Base-by-base conservation (phyloP, 805 yeast genomes). In the Wickerhamiella sergipiensis region DNA sequence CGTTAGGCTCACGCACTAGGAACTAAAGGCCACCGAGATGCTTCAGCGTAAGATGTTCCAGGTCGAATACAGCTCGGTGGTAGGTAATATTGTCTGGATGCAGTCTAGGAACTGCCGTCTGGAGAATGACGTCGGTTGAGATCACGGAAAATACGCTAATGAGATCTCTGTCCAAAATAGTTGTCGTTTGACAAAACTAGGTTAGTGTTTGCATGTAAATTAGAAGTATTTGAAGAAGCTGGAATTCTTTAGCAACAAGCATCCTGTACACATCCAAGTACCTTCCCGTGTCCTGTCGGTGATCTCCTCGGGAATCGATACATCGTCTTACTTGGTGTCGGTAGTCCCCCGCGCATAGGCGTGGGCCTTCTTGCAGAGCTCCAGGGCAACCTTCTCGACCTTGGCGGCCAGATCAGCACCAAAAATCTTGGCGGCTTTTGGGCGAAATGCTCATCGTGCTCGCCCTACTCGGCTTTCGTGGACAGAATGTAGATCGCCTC, bases 381-480 rank as follows among this genome's bases (percentile, higher is more conserved):
- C 75, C 52, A 92, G 71, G 1, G 97, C 90, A 46, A 78, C 72
- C 12, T 68, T 60, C 40, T 80, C 89, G 45, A 92, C 71, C 65
- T 78, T 72, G 46, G 73, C 77, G 53, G 87, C 79, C 47, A 87
- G 67, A 17, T 85, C 88, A 12, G 64, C 67, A 21, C 95, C 95
- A 18, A 92, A 80, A 44, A 92, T 74, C 57, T 78, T 71, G 24
- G 80, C 84, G 18, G 97, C 98, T 66, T 81, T 79, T 89, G 7
- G 92, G 84, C 6, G 92, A 82, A 55, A 92, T 92, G 69, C 92
- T 90, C 97, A 67, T 92, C 98, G 64, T 92, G 98, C 63, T 85
- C 89, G 48, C 98, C 98, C 65, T 83, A 95, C 59, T 90, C 98
- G 22, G 98, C 98, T 67, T 92, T 92, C 24, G 98, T 92, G 5